Percentiles rank a stretch among this genome's conserved stretches.
phyloP scores from a whole-genome alignment of 495 filamentous ascomycete genomes.

The Lepidopterella palustris region DNA sequence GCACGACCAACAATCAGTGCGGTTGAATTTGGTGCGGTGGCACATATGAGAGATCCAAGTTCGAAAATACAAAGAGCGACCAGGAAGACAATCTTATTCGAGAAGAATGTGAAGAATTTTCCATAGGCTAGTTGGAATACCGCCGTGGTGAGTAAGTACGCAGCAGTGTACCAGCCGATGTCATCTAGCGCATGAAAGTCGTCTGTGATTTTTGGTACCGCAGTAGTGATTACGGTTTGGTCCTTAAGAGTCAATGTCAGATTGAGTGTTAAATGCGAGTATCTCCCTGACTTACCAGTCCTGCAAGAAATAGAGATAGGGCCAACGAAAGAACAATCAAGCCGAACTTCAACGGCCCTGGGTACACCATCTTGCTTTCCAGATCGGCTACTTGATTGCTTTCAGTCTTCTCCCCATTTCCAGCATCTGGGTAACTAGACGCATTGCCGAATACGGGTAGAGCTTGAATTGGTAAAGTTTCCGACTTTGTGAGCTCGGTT shows the following conservation, averaged over 20 bases:
- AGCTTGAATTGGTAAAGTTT: background rate
- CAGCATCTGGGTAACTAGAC: background rate
- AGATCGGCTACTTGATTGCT: background rate
- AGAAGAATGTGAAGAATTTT: slow-evolving; percentile 43
- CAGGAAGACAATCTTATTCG: slow-evolving; percentile 8
- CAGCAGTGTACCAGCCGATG: slow-evolving; percentile 51
- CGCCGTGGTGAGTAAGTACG: slow-evolving; percentile 50
- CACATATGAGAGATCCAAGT: slow-evolving; percentile 42
- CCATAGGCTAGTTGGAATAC: slow-evolving; percentile 50
- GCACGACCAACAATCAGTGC: slow-evolving; percentile 45
- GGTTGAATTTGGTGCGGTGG: slow-evolving; percentile 39
- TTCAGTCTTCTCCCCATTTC: background rate
- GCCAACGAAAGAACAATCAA: slow-evolving; percentile 1
- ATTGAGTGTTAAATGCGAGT: background rate
- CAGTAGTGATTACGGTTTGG: slow-evolving; percentile 35
- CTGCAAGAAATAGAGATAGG: background rate
- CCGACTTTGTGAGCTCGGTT: background rate
- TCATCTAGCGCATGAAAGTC: slow-evolving; percentile 43
- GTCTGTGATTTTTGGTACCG: slow-evolving; percentile 47
- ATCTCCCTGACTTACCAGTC: background rate
- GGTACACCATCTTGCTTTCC: background rate
- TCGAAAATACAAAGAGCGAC: slow-evolving; percentile 37
- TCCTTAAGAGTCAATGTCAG: slow-evolving; percentile 8
- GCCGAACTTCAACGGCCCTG: background rate
- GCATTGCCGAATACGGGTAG: background rate